Conservation (phyloP, 192 early-diverging fungal species). For the Phlyctochytrium bullatum region DNA sequence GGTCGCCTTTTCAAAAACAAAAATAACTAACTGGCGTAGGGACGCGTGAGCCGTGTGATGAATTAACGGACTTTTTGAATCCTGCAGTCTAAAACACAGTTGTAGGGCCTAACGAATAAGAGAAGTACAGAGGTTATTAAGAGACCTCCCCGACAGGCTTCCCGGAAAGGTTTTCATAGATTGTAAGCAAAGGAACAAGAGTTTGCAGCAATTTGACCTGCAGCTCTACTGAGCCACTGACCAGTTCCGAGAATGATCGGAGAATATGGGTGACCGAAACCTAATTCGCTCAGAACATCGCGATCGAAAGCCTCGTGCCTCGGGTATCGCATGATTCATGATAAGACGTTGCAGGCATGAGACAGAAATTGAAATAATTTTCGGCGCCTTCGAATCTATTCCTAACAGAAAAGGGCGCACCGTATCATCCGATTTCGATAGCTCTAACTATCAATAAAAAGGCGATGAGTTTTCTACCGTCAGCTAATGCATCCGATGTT, state of each 20-base stretch:
- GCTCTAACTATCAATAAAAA: conserved; percentile 40
- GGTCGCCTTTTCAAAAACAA: conserved; percentile 80
- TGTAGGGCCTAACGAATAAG: conserved; percentile 57
- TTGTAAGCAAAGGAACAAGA: conserved; percentile 80
- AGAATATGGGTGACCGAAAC: conserved; percentile 63
- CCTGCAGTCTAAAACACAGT: conserved; percentile 81
- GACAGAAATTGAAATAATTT: conserved; percentile 77
- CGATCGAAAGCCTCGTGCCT: conserved; percentile 33
- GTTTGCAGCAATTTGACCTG: conserved; percentile 94
- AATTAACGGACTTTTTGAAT: conserved; percentile 76
- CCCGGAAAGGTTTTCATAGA: conserved; percentile 76
- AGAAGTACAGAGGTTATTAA: background rate
- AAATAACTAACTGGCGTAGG: conserved; percentile 76
- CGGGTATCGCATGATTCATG: conserved; percentile 70
- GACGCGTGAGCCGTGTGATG: conserved; percentile 87
- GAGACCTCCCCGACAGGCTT: conserved; percentile 75
- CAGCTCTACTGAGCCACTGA: conserved; percentile 70
- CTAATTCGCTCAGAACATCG: conserved; percentile 16
- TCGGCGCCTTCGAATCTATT: conserved; percentile 80
- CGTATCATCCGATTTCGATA: conserved; percentile 74
- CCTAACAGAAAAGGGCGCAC: conserved; percentile 83
- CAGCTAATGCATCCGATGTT: conserved; percentile 20
- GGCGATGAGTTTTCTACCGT: conserved; percentile 7
- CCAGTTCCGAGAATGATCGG: conserved; percentile 67
- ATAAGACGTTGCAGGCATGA: conserved; percentile 80